Evolutionary conservation across 192 early-diverging fungal genomes (phyloP), one percentile per base, ranked within the genome.

Genomic region (Linnemannia exigua): DNA sequence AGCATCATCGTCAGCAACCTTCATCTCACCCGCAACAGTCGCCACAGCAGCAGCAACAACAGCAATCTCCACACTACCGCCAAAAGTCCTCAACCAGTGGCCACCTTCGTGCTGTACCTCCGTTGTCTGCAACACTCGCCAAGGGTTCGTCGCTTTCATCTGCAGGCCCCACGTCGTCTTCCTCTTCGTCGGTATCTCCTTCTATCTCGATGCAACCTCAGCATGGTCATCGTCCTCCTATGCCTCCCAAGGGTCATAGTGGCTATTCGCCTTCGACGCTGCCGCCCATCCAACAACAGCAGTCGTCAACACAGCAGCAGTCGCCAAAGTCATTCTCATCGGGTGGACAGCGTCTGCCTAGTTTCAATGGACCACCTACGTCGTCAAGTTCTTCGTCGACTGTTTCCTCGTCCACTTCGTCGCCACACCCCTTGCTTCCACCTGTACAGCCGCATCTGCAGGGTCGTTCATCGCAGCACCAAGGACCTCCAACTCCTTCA

Each of bases 361-460:
- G 83, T 46, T 75, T 63, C 67, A 79, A 52, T 41, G 58, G 77
- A 9, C 46, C 70, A 36, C 20, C 72, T 7, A 20, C 82, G 31
- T 15, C 76, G 44, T 70, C 82, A 20, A 33, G 63, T 20, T 47
- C 35, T 20, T 9, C 66, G 31, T 54, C 58, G 15, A 41, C 68
- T 12, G 9, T 1, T 7, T 48, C 66, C 16, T 52, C 52, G 31
- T 28, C 46, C 9, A 15, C 74, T 4, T 50, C 77, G 12, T 47
- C 68, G 44, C 52, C 52, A 5, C 74, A 75, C n/a, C 50, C 44
- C 20, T 66, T 48, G 44, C 63, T 31, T 22, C 44, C 63, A 19
- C 73, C 58, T 63, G 63, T 35, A 44, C 67, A 78, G 1, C 28
- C 47, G 7, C 75, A 46, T 6, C 22, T 48, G 11, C 74, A 75